Evolutionary conservation across 768 basidiomycete genomes (phyloP).

Genomic region (Saitozyma sp.): DNA sequence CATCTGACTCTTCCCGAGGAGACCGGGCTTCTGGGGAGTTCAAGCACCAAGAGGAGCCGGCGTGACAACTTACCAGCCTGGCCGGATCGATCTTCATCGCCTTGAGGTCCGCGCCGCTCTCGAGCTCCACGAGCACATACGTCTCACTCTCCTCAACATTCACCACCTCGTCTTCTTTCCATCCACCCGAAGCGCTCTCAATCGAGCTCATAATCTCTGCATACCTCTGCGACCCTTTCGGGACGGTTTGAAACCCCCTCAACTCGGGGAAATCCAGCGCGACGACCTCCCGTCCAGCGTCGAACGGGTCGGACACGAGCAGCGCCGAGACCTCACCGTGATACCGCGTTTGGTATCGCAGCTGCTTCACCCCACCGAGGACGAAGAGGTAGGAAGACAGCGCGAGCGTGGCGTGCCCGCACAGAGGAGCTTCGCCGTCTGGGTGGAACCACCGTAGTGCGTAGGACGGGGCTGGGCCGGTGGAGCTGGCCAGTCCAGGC

Average conservation of each 20-base stretch:
- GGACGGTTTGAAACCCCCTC: slow-evolving; percentile 2
- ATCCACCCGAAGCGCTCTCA: not conserved
- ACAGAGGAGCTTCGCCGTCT: slow-evolving; percentile 12
- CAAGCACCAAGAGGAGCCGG: too few relatives aligned
- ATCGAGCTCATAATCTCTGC: slow-evolving; percentile 1
- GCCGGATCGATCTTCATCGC: slow-evolving; percentile 11
- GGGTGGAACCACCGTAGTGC: slow-evolving; percentile 27
- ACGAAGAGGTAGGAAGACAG: slow-evolving; percentile 15
- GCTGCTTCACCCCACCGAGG: not conserved
- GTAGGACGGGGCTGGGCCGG: slow-evolving; percentile 2
- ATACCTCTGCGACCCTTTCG: not conserved
- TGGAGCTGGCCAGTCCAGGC: not conserved
- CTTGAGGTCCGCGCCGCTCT: slow-evolving; percentile 5
- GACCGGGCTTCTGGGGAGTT: too few relatives aligned
- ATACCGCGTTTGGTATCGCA: slow-evolving; percentile 7
- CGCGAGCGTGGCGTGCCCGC: slow-evolving; percentile 30
- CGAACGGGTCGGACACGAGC: not conserved
- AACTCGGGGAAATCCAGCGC: slow-evolving; percentile 22
- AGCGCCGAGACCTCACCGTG: slow-evolving; percentile 7
- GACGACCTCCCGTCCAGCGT: slow-evolving; percentile 5
- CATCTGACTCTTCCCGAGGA: too few relatives aligned
- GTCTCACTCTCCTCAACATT: slow-evolving; percentile 7
- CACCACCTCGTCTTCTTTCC: slow-evolving; percentile 1
- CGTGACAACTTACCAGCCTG: slow-evolving; percentile 9
- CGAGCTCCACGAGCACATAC: slow-evolving; percentile 13